Conservation (phyloP, 2,329 filamentous ascomycete genomes). For the Thielaviopsis cerberus region DNA sequence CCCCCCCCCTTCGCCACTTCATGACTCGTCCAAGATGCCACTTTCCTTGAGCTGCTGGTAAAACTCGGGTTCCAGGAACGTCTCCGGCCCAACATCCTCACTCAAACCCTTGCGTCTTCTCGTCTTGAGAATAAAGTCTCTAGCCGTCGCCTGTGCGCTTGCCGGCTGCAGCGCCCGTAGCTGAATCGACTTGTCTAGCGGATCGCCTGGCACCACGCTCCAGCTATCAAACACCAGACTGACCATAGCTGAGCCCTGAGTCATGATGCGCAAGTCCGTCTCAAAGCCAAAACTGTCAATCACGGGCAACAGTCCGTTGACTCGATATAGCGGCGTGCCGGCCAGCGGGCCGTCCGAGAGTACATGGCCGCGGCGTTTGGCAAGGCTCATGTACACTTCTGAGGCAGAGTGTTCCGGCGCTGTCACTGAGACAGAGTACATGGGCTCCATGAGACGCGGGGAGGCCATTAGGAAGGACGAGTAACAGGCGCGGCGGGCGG, state of each 20-base stretch:
- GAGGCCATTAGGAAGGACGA: constrained; percentile 94
- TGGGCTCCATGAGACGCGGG: constrained; percentile 86
- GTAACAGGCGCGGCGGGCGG: constrained; percentile 79
- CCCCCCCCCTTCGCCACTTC: neutral
- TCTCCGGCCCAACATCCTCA: constrained; percentile 88
- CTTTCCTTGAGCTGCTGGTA: constrained; percentile 77
- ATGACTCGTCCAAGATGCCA: constrained; percentile 52
- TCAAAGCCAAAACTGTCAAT: constrained; percentile 98
- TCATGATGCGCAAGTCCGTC: constrained; percentile 89
- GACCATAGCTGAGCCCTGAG: constrained; percentile 77
- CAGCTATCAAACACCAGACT: constrained; percentile 89
- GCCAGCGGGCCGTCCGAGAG: constrained; percentile 86
- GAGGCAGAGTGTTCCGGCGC: constrained; percentile 78
- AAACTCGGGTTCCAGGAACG: constrained; percentile 88
- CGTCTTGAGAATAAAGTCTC: constrained; percentile 95
- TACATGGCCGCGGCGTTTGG: constrained; percentile 76
- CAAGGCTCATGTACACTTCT: constrained; percentile 79
- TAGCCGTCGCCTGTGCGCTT: constrained; percentile 67
- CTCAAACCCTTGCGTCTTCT: constrained; percentile 79
- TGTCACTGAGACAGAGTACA: constrained; percentile 84
- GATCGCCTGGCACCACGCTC: constrained; percentile 90
- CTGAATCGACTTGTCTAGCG: constrained; percentile 71
- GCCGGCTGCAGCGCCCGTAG: constrained; percentile 75
- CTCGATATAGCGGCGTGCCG: constrained; percentile 81
- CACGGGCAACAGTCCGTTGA: constrained; percentile 78